Evolutionary conservation across 805 yeast species (phyloP), one percentile per base, ranked within the genome.

Genomic region (Myxozyma mucilagina): DNA sequence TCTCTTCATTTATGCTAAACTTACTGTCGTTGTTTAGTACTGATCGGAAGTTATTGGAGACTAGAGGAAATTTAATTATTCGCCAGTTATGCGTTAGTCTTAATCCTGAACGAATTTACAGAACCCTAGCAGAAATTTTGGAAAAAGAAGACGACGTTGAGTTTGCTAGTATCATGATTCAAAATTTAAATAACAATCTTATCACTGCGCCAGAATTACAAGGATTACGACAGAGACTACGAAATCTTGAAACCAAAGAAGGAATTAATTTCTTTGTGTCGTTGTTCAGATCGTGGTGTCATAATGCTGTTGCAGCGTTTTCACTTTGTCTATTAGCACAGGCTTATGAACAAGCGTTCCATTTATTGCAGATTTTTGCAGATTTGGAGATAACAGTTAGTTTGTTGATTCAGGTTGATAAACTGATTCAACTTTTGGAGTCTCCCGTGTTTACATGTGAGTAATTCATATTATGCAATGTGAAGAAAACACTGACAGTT

Each of bases 281-380:
- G 0, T 77, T 94, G 57, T 94, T 93, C 75, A 85, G 84, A 69
- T 85, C 96, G 60, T 94, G 99, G 99, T 86, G 96, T 66, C 87
- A 87, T 63, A 93, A 90, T 71, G 86, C 97, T 0, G 91, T 96
- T 1, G 92, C 97, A 4, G 89, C 92, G 0, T 76, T 94, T 45
- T 86, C 96, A 1, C 79, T 94, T 20, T 91, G 97, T 68, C 77
- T 94, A 42, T 77, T 93, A 13, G 88, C 97, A 0, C 92, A 92
- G 57, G 89, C 90, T 57, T 93, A 94, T 72, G 94, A 90, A 70
- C 79, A 92, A 62, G 94, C 97, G 0, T 93, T 85, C 71, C 78
- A 85, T n/a, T 87, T 93, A 0, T 81, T 94, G 39, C 87, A 88
- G 68, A 83, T 82, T n/a, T 79, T 92, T 66, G 92, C 90, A 1